Evolutionary conservation across 768 basidiomycete genomes (phyloP).

Genomic region (Sarcodon aspratus): DNA sequence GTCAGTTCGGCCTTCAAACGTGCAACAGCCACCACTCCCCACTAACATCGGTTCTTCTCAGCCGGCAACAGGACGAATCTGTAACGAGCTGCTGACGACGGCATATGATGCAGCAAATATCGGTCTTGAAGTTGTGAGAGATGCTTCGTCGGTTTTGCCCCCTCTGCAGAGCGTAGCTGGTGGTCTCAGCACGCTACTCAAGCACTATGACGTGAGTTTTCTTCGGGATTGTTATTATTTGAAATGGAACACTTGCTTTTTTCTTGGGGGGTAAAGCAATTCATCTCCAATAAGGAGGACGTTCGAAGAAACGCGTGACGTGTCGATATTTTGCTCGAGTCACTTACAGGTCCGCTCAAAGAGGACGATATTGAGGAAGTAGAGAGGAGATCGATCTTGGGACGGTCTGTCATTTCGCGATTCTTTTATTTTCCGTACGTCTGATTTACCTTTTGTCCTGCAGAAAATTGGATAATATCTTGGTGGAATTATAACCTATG

Average conservation of each 20-base stretch:
- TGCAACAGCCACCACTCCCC: slow-evolving; percentile 13
- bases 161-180: not conserved
- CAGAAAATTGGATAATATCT: not conserved
- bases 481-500: not conserved
- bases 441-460: not conserved
- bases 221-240: not conserved
- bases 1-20: slow-evolving; percentile 25
- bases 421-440: not conserved
- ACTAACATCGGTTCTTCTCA: no score
- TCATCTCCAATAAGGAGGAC: not conserved
- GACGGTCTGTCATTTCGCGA: not conserved
- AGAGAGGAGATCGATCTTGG: not conserved
- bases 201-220: not conserved
- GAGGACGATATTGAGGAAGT: not conserved
- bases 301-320: not conserved
- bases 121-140: not conserved
- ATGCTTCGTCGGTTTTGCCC: not conserved
- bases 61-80: slow-evolving; percentile 6
- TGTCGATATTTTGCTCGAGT: not conserved
- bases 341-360: not conserved
- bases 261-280: not conserved
- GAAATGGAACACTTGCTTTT: not conserved
- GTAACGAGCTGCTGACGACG: slow-evolving; percentile 4
- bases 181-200: not conserved
- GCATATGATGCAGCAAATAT: not conserved